Percentiles rank a stretch among this genome's conserved stretches.
These are phyloP conservation scores for Termitomyces sp. DNA, from an alignment of 768 basidiomycete genomes.

Conservation along the genomic window DNA sequence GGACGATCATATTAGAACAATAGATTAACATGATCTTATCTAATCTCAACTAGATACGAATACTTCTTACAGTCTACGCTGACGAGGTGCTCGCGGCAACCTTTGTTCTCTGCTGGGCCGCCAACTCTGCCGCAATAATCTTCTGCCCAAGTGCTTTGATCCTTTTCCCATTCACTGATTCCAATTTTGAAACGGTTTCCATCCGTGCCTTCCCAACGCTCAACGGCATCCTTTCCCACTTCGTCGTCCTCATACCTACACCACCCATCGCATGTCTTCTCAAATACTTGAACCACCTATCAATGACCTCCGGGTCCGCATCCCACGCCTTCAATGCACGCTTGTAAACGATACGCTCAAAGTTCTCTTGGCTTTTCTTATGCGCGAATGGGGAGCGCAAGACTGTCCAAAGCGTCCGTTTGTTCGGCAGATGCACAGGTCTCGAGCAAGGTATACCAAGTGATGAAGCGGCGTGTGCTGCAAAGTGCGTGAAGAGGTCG, in stretches of 20 bases:
- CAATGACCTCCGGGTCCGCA: slow-evolving; percentile 72
- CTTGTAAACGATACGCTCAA: slow-evolving; percentile 80
- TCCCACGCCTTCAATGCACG: slow-evolving; percentile 91
- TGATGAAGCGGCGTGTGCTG: slow-evolving; percentile 78
- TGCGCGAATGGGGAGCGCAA: slow-evolving; percentile 82
- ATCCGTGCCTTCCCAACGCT: slow-evolving; percentile 36
- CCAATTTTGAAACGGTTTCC: slow-evolving; percentile 25
- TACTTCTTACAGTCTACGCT: not conserved
- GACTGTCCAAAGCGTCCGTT: slow-evolving; percentile 84
- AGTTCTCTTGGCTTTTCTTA: slow-evolving; percentile 96
- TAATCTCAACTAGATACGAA: slow-evolving; percentile 1
- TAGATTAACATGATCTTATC: slow-evolving; percentile 8
- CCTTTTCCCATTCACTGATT: slow-evolving; percentile 14
- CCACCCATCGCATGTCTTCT: slow-evolving; percentile 74
- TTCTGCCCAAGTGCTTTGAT: slow-evolving; percentile 29
- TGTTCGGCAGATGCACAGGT: slow-evolving; percentile 63
- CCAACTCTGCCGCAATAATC: slow-evolving; percentile 28
- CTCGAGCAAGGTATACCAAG: slow-evolving; percentile 77
- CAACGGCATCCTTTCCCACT: slow-evolving; percentile 67
- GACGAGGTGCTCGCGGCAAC: not conserved
- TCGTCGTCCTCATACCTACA: slow-evolving; percentile 81
- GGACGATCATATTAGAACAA: slow-evolving; percentile 4
- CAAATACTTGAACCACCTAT: slow-evolving; percentile 79
- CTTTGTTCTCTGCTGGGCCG: slow-evolving; percentile 1
- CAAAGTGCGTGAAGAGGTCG: slow-evolving; percentile 81